phyloP scores from a whole-genome alignment of 352 stramenopile genomes.

The Phytopythium helicoides region DNA sequence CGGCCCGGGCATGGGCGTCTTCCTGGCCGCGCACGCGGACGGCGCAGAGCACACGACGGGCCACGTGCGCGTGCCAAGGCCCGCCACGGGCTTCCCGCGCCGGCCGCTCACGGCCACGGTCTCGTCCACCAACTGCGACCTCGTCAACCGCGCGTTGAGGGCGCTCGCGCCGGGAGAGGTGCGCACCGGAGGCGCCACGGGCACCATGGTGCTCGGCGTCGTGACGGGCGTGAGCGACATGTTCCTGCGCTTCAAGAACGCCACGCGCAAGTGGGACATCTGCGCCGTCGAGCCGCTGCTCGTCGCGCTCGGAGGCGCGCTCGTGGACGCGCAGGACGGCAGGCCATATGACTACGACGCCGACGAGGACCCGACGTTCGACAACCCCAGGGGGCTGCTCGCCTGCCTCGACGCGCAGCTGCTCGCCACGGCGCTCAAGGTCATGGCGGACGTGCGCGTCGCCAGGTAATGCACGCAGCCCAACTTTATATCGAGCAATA shows the following conservation, averaged over 20 bases:
- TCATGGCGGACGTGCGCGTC: conserved; percentile 44
- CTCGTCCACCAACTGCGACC: conserved; percentile 51
- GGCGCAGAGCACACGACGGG: conserved; percentile 13
- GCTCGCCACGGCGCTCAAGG: conserved; percentile 33
- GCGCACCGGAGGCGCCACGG: conserved; percentile 56
- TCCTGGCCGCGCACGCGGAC: conserved; percentile 32
- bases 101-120: conserved; percentile 48
- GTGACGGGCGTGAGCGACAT: conserved; percentile 57
- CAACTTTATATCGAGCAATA: too few relatives aligned
- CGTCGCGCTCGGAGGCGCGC: conserved; percentile 44
- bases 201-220: conserved; percentile 70
- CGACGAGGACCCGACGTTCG: conserved; percentile 43
- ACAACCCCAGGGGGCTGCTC: conserved; percentile 62
- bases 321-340: conserved; percentile 51
- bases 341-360: conserved; percentile 64
- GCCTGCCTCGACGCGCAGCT: conserved; percentile 37
- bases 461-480: conserved; percentile 44
- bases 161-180: conserved; percentile 33
- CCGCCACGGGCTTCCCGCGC: conserved; percentile 25
- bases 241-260: conserved; percentile 69
- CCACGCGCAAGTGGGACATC: conserved; percentile 79
- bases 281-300: conserved; percentile 70
- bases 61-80: conserved; percentile 24
- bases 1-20: conserved; percentile 50
- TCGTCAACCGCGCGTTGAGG: conserved; percentile 39